Evolutionary conservation across 495 filamentous ascomycete genomes (phyloP), one percentile per base, ranked within the genome.

Genomic region (Aspergillus mulundensis): DNA sequence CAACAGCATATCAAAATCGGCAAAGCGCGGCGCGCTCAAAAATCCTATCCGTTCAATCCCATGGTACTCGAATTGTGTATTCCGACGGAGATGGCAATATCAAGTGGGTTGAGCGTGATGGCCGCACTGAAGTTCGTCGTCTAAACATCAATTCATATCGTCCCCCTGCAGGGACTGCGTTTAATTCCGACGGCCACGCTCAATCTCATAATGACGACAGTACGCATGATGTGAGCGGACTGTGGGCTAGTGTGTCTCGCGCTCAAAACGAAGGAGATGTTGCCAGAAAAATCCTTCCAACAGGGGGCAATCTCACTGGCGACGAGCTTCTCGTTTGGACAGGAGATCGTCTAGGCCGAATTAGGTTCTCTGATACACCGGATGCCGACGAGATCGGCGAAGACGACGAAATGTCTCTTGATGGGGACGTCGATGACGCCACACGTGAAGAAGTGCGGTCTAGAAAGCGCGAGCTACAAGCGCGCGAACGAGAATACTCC

Each of bases 61-160:
- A 97, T 60, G 93, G 93, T 1, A 87, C 89, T 15, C 80, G 89
- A 2, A 81, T 97, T 39, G 88, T 93, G 20, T 90, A 89, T 59
- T 88, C 89, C 0, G 93, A 97, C 59, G 84, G 87, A 5, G 84
- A 90, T 45, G 93, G 93, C 0, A 85, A 85, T 55, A 66, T 97
- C 56, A 95, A 91, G 70, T 97, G 93, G 92, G 81, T 94, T 21
- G 93, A 97, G 70, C 80, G 91, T 21, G 89, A 97, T 62, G 91
- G 90, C 11, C 84, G 84, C 51, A 84, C 85, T n/a, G 83, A 89
- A 61, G 87, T 91, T 41, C 84, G 93, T 23, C 81, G 82, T 15
- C 87, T 85, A 71, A 90, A 87, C 61, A 78, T 88, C 66, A 91
- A 81, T 36, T 65, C 67, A 7, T 69, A 69, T 12, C 57, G 66